Evolutionary conservation across 1,284 basidiomycete genomes (phyloP).

Genomic region (Cystobasidium slooffiae): DNA sequence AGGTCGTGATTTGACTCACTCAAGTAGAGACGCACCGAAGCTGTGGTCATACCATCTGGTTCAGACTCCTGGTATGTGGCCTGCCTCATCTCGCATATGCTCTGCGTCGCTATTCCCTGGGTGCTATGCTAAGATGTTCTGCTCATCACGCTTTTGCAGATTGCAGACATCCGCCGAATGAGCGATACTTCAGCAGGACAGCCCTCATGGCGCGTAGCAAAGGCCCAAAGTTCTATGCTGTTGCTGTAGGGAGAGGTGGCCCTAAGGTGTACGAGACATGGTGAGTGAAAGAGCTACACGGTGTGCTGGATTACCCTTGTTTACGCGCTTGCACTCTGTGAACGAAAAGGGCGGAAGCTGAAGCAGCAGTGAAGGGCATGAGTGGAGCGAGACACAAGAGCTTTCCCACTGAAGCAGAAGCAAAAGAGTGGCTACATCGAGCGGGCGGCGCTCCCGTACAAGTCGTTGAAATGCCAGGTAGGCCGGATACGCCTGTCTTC

Average conservation of each 20-base stretch:
- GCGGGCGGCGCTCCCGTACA: background rate
- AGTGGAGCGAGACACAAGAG: slow-evolving; percentile 2
- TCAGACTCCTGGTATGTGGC: no score
- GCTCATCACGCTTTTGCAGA: no score
- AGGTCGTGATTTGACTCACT: no score
- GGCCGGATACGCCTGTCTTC: no score
- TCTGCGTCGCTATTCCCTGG: no score
- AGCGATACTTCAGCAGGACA: background rate
- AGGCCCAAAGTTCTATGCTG: slow-evolving; percentile 31
- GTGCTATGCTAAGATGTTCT: no score
- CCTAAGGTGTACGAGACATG: slow-evolving; percentile 19
- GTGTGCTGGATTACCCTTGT: background rate
- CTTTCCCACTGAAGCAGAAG: slow-evolving; percentile 12
- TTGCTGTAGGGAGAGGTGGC: slow-evolving; percentile 29
- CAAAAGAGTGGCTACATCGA: slow-evolving; percentile 12
- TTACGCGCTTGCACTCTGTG: slow-evolving; percentile 25
- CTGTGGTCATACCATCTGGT: no score
- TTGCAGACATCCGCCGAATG: no score
- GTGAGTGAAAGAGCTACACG: background rate
- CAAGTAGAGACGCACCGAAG: no score
- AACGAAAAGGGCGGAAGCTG: slow-evolving; percentile 16
- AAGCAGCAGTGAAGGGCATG: slow-evolving; percentile 16
- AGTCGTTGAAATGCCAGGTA: no score
- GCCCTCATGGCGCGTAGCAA: slow-evolving; percentile 6
- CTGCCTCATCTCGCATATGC: no score